These are phyloP conservation scores for Oryza australiensis DNA, from an alignment of 176 grass and related monocot genomes.

Conservation along the genomic window DNA sequence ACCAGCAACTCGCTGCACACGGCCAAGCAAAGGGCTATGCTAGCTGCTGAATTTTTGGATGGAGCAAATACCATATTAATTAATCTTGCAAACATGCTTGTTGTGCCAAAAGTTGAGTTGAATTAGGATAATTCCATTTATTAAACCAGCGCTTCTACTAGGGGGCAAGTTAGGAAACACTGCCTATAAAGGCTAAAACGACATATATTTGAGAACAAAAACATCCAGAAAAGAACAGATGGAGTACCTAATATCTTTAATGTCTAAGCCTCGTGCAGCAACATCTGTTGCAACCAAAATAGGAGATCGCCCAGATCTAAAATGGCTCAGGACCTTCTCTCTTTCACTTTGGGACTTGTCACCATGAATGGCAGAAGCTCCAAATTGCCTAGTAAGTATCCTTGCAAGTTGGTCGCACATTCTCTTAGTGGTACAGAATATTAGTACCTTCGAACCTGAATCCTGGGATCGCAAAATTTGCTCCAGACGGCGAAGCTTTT, in stretches of 20 bases:
- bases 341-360: slow-evolving; percentile 97
- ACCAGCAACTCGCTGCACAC: not conserved
- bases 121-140: no score
- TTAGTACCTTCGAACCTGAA: slow-evolving; percentile 78
- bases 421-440: slow-evolving; percentile 98
- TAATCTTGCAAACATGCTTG: no score
- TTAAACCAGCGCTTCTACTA: not conserved
- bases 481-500: slow-evolving; percentile 81
- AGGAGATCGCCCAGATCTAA: slow-evolving; percentile 78
- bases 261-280: slow-evolving; percentile 92
- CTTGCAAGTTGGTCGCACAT: slow-evolving; percentile 92
- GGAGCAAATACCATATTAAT: not conserved
- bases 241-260: slow-evolving; percentile 95
- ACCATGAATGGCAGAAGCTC: slow-evolving; percentile 89
- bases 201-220: not conserved
- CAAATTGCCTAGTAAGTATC: slow-evolving; percentile 72
- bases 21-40: not conserved
- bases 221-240: not conserved
- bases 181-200: no score
- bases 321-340: slow-evolving; percentile 84
- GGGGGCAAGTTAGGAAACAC: not conserved
- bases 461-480: slow-evolving; percentile 92
- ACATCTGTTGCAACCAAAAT: slow-evolving; percentile 96
- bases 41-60: not conserved
- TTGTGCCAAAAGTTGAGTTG: no score